A percentile compares a stretch with the other conserved stretches of the same genome.
Evolutionary conservation across 2,329 filamentous ascomycete species (phyloP).

Genomic region (Chalaropsis ovoidea): DNA sequence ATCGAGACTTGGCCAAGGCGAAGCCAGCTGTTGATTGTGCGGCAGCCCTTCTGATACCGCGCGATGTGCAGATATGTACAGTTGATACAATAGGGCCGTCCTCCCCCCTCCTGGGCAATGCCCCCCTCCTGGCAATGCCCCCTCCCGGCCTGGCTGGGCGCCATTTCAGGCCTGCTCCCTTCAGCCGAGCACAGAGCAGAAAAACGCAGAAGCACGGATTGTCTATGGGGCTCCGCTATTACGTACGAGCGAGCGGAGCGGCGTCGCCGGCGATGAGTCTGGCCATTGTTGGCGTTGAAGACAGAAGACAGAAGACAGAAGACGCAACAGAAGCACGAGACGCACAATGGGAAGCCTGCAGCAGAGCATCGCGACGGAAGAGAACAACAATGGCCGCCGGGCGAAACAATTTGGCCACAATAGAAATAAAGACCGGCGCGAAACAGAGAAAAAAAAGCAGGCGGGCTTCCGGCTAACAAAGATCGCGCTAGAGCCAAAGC

Average conservation of each 20-base stretch:
- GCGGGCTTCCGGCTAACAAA: neutral
- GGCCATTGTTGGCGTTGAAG: no score
- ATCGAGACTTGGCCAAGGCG: no score
- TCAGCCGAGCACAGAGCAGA: conserved; percentile 2
- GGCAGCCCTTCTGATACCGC: no score
- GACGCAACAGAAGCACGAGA: neutral
- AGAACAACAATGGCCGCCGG: neutral
- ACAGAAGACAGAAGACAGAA: neutral
- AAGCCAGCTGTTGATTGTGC: no score
- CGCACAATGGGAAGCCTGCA: neutral
- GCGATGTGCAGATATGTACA: no score
- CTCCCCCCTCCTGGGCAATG: neutral
- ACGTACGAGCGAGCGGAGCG: neutral
- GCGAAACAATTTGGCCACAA: neutral
- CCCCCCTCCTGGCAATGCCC: neutral
- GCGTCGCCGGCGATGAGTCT: neutral
- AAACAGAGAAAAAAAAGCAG: neutral
- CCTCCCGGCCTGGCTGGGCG: neutral
- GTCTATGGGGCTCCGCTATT: neutral
- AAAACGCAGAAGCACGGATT: neutral
- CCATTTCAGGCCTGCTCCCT: neutral
- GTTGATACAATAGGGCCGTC: neutral
- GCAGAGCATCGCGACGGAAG: neutral
- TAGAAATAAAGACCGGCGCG: neutral
- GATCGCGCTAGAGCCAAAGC: conserved; percentile 1